A percentile compares a stretch with the other conserved stretches of the same genome.
Conservation (phyloP, 768 basidiomycete species). For the Rhodosporidiobolus odoratus region DNA sequence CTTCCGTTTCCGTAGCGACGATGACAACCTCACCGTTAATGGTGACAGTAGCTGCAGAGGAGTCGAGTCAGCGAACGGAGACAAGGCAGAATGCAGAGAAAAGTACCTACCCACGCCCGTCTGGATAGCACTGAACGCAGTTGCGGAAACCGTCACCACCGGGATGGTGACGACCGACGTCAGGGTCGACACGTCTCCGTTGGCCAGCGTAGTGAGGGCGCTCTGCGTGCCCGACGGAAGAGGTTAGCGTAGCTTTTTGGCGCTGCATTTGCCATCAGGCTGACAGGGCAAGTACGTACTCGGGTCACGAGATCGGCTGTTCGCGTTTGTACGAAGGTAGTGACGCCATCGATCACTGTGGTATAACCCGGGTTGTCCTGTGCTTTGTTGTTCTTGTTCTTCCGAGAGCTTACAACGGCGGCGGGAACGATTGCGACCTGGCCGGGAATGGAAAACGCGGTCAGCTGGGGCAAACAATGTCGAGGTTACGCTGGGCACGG, state of each 20-base stretch:
- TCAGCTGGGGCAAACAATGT: not conserved
- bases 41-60: not conserved
- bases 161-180: not conserved
- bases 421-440: slow-evolving; percentile 19
- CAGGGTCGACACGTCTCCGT: slow-evolving; percentile 7
- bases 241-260: no score
- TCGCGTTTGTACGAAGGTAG: not conserved
- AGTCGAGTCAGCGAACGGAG: not conserved
- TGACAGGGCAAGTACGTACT: not conserved
- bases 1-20: not conserved
- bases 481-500: not conserved
- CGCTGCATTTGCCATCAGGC: no score
- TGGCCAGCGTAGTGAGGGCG: not conserved
- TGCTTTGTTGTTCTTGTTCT: not conserved
- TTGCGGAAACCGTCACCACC: slow-evolving; percentile 3
- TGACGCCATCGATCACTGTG: slow-evolving; percentile 2
- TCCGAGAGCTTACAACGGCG: not conserved
- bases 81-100: not conserved
- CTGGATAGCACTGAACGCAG: not conserved
- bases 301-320: not conserved
- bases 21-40: slow-evolving; percentile 2
- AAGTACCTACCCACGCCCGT: not conserved
- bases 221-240: not conserved
- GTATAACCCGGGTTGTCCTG: not conserved
- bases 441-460: no score